Evolutionary conservation across 2,329 filamentous ascomycete genomes (phyloP), one percentile per base, ranked within the genome.

Genomic region (Pseudogymnoascus sp.): DNA sequence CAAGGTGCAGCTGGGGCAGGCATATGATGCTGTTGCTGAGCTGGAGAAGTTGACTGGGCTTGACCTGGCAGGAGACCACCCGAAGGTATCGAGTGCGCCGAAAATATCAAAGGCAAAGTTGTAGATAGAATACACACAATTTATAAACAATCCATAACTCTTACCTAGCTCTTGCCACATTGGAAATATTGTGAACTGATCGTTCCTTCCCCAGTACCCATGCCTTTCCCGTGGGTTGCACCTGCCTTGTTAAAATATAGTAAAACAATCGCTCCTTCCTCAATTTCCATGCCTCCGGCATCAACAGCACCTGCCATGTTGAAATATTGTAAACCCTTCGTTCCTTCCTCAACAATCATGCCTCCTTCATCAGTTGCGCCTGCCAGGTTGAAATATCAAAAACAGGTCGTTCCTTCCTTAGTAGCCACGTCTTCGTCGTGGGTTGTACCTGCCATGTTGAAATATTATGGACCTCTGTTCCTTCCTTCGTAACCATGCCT

Each of bases 21-120:
- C 90, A 1, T 89, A 85, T 73, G 87, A 93, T 73, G 93, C 93
- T 0, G 93, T 98, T 0, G 87, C 84, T 69, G 86, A 92, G 75
- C 77, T 98, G 65, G 93, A 98, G 77, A 78, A 77, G 63, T 77
- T 90, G 21, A 93, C 90, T 0, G 91, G 90, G 0, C 70, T 96
- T 68, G 74, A 76, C 36, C 75, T 93, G 63, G 69, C 69, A 7
- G 73, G 73, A 4, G 45, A 64, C 48, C 60, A 61, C 14, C 60
- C 60, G 3, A 61, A 19, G 19, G 60, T 61, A 39, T 39, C 36
- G 5, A 61, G 60, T 41, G 60, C 60, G n/a, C 60, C 60, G 19
- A 61, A 61, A 21, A 61, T 39, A 4, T 39, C 60, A 43, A 61
- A 39, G 34, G 36, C 60, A 25, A 61, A 61, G 60, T 28, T 61